Evolutionary conservation across 768 basidiomycete species (phyloP), one percentile per base, ranked within the genome.

Genomic region (Sporobolomyces roseus): DNA sequence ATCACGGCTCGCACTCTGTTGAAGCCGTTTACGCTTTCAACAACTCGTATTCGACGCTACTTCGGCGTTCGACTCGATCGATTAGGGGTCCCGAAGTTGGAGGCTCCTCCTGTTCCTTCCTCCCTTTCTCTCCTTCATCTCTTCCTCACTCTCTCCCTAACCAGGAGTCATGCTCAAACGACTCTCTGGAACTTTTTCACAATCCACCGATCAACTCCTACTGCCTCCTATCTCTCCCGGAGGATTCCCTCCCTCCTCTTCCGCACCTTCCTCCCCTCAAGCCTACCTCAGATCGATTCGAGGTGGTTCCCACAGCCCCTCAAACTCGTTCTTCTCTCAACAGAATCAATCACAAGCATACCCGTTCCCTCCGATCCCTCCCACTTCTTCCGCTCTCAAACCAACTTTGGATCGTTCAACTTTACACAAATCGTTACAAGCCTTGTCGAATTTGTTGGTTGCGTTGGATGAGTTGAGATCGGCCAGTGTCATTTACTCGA

Each of bases 391-490:
- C 7, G n/a, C 7, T 25, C 13, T 16, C 19, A 30, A 19, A 33
- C 32, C 19, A n/a, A 41, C 52, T 10, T 29, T 75, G 33, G 74
- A 75, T 16, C 68, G 74, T 14, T 25, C 36, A 10, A 63, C 58
- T 30, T 62, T 75, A 9, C 74, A 75, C 58, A 63, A 65, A 36
- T 41, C 70, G 5, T 64, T 75, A 27, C 29, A 51, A 2, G 13
- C 35, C 3, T 51, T 75, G 23, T 53, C 56, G 2, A 43, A 49
- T 4, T 32, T 75, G 23, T 65, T 75, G 30, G 74, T 71, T 48
- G 66, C 69, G 13, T 55, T 75, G 25, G 74, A 75, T 46, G 72
- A 73, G 6, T 41, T 69, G n/a, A 35, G 72, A 19, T 53, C 63
- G 1, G 25, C 70, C 16, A 35, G 36, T 14, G 1, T n/a, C 1